Percentiles rank a stretch among this genome's conserved stretches.
phyloP scores from a whole-genome alignment of 495 filamentous ascomycete species.

The Talaromyces adpressus region DNA sequence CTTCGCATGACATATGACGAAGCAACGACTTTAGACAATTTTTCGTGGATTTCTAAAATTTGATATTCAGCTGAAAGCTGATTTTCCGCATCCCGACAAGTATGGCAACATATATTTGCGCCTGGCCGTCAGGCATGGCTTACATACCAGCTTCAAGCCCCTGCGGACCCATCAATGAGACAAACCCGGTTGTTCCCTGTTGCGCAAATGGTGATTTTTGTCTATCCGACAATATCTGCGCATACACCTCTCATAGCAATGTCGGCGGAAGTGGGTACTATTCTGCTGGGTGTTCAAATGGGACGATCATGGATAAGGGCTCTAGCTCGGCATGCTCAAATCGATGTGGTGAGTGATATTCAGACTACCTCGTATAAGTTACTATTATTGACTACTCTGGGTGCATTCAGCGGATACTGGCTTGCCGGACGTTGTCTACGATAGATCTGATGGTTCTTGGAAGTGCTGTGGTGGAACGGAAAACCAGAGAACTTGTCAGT shows the following conservation, averaged over 20 bases:
- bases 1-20: neutral
- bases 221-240: conserved; percentile 7
- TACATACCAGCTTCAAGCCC: neutral
- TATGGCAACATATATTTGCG: neutral
- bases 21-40: neutral
- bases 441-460: neutral
- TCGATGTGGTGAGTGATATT: conserved; percentile 1
- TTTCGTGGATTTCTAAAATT: neutral
- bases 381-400: neutral
- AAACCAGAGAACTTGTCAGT: conserved; percentile 1
- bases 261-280: conserved; percentile 5
- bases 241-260: conserved; percentile 1
- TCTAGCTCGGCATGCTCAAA: neutral
- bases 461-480: conserved; percentile 4
- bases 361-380: neutral
- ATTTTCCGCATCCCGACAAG: neutral
- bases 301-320: neutral
- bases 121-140: neutral
- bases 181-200: neutral
- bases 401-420: conserved; percentile 1
- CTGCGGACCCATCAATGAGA: conserved; percentile 7
- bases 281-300: conserved; percentile 5
- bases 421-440: conserved; percentile 2
- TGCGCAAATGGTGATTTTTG: conserved; percentile 6
- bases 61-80: neutral